Conservation (phyloP, 1,139 yeast species). For the Pichia sp. region DNA sequence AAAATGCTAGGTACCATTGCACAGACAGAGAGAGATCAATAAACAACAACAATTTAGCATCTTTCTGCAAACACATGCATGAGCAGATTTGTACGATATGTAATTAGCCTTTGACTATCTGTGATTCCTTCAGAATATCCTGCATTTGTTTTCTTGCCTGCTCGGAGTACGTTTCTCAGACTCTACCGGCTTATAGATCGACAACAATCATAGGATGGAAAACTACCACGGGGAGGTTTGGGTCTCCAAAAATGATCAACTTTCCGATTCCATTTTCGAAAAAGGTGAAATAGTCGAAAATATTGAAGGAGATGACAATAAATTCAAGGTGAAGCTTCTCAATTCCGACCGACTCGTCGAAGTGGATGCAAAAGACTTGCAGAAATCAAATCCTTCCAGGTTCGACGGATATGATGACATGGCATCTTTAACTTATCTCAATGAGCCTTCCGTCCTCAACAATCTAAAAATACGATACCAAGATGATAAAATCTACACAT, state of each 20-base stretch:
- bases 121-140: not conserved
- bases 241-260: constrained; percentile 63
- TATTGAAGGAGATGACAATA: constrained; percentile 37
- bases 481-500: constrained; percentile 72
- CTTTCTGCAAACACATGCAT: not conserved
- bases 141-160: not conserved
- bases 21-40: not conserved
- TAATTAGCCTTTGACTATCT: not conserved
- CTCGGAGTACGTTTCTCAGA: not conserved
- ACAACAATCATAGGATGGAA: constrained; percentile 7
- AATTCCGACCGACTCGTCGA: constrained; percentile 28
- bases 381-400: constrained; percentile 82
- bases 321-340: constrained; percentile 47
- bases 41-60: not conserved
- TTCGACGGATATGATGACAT: constrained; percentile 90
- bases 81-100: not conserved
- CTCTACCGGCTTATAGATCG: not conserved
- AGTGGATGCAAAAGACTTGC: constrained; percentile 45
- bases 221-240: constrained; percentile 48
- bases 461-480: constrained; percentile 73
- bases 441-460: constrained; percentile 90
- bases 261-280: constrained; percentile 44
- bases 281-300: constrained; percentile 66
- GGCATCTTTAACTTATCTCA: constrained; percentile 91
- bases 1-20: not conserved